Evolutionary conservation across 1,284 basidiomycete genomes (phyloP), one percentile per base, ranked within the genome.

Genomic region (Mycosarcoma maydis): DNA sequence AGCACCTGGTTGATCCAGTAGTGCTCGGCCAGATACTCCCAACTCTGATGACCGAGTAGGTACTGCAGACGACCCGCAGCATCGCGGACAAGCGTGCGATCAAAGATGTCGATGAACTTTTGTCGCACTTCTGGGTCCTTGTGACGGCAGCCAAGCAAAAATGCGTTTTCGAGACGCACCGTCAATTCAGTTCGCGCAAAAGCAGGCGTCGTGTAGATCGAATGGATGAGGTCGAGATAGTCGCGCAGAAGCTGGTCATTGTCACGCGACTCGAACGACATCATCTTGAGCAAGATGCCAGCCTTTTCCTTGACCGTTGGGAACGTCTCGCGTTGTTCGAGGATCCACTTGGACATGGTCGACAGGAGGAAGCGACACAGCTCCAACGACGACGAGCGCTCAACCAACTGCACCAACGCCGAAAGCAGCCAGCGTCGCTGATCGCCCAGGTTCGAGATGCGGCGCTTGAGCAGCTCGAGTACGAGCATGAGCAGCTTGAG

Each of bases 281-380:
- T 87, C 93, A 99, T 97, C 82, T 93, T 94, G 79, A 92, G 88
- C 62, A 98, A 82, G 30, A 98, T 84, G 27, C 87, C 89, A 1
- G 94, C 91, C 83, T 98, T 98, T 83, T 99, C 97, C 83, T 97
- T 97, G 86, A 93, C 90, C 0, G 91, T 92, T 2, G 94, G 93
- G 71, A 81, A 82, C 10, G 73, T 45, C 60, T 82, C 80, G 27
- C 56, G 44, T 45, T 74, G 73, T 40, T 91, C 88, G 73, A 94
- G 84, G 19, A 91, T 89, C 95, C 96, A 98, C 42, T 90, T 90
- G 48, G 91, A 88, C 59, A 92, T 88, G 66, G 95, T 88, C 52
- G 93, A 90, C 20, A 99, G 87, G 70, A 98, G 87, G 81, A 91
- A 94, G 11, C 88, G 88, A 81, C 92, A 94, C 1, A 99, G 86